Evolutionary conservation across 352 stramenopile species (phyloP).

Genomic region (Halophytophthora polymorphica): DNA sequence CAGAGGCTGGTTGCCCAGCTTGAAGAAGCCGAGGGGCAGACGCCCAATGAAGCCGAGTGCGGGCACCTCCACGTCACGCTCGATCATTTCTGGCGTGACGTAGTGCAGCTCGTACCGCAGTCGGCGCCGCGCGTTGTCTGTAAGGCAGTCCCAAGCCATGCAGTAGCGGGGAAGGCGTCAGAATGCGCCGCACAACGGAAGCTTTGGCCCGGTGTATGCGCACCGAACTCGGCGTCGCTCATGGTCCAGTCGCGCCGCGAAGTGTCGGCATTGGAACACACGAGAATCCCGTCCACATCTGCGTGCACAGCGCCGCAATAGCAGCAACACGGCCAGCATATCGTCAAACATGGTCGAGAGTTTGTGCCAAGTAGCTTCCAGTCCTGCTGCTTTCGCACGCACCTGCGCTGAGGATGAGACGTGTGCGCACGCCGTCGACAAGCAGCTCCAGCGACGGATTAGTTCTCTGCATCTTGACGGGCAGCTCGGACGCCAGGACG

Average conservation of each 20-base stretch:
- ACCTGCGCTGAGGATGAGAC: conserved; percentile 24
- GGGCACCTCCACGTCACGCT: conserved; percentile 23
- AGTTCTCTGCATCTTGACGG: conserved; percentile 24
- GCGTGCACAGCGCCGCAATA: background rate
- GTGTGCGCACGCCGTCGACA: conserved; percentile 4
- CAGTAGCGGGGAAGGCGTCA: background rate
- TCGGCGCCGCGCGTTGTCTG: conserved; percentile 57
- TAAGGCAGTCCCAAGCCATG: background rate
- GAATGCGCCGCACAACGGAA: background rate
- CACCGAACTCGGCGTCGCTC: conserved; percentile 25
- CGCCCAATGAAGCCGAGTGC: conserved; percentile 19
- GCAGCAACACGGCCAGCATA: too few relatives aligned
- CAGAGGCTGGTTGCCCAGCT: conserved; percentile 39
- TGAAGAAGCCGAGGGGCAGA: conserved; percentile 39
- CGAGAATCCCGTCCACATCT: conserved; percentile 25
- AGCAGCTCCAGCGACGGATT: conserved; percentile 21
- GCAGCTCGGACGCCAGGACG: background rate
- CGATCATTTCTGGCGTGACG: conserved; percentile 18
- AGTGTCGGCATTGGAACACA: conserved; percentile 18
- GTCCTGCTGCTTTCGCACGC: background rate
- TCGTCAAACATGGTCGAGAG: background rate
- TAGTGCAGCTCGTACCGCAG: conserved; percentile 46
- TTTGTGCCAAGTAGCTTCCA: background rate
- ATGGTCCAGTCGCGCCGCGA: conserved; percentile 23
- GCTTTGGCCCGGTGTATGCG: background rate